phyloP scores from a whole-genome alignment of 2,329 filamentous ascomycete species.

The Aspergillus amoenus region DNA sequence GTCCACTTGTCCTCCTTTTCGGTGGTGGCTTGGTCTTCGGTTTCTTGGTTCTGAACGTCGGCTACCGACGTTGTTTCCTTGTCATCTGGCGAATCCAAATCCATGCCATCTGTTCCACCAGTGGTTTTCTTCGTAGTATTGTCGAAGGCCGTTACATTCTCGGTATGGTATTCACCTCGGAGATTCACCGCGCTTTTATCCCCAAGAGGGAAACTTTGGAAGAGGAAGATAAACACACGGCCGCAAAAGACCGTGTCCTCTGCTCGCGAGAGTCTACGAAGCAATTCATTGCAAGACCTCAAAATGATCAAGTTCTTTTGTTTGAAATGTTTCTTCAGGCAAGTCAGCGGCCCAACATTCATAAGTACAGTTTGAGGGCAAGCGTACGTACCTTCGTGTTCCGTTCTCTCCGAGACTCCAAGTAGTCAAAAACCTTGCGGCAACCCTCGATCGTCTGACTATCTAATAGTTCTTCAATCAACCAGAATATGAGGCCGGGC shows the following conservation, averaged over 20 bases:
- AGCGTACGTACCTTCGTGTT: conserved; percentile 71
- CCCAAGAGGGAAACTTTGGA: conserved; percentile 93
- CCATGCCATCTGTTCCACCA: conserved; percentile 58
- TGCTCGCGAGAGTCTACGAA: conserved; percentile 89
- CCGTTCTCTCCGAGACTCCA: conserved; percentile 87
- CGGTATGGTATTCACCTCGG: conserved; percentile 90
- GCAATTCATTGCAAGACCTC: conserved; percentile 90
- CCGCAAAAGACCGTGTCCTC: conserved; percentile 98
- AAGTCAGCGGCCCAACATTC: conserved; percentile 20
- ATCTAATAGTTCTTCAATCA: conserved; percentile 92
- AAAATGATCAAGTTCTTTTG: conserved; percentile 86
- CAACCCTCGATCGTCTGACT: conserved; percentile 94
- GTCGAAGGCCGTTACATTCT: conserved; percentile 89
- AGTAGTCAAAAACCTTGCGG: conserved; percentile 86
- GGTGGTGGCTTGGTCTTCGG: conserved; percentile 18
- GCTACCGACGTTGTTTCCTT: conserved; percentile 35
- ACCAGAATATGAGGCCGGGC: conserved; percentile 78
- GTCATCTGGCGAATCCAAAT: conserved; percentile 58
- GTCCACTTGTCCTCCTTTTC: conserved; percentile 16
- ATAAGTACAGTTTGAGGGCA: background rate
- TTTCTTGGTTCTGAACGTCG: conserved; percentile 32
- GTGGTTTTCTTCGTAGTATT: conserved; percentile 44
- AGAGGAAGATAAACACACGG: conserved; percentile 96
- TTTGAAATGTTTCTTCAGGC: conserved; percentile 62
- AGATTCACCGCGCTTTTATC: conserved; percentile 98